These are phyloP conservation scores for Clonostachys solani DNA, from an alignment of 2,329 filamentous ascomycete genomes.

Conservation along the genomic window DNA sequence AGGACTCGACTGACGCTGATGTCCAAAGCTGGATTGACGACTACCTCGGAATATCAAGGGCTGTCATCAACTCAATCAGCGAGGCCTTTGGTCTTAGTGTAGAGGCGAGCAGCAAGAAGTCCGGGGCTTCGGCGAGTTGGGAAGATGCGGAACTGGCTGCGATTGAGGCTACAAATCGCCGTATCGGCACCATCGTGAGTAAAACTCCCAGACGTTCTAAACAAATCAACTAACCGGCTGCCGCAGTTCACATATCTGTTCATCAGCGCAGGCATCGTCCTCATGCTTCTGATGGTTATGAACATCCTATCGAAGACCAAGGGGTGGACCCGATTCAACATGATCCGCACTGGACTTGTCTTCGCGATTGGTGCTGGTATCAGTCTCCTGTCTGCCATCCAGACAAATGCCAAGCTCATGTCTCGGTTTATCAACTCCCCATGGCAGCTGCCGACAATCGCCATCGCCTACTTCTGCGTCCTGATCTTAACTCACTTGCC, in stretches of 20 bases:
- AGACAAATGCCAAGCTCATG: constrained; percentile 7
- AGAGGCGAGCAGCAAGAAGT: not conserved
- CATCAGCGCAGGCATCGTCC: constrained; percentile 14
- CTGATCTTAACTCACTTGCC: constrained; percentile 20
- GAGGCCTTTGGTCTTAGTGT: constrained; percentile 5
- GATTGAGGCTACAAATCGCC: not conserved
- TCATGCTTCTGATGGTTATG: constrained; percentile 23
- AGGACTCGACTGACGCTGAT: not conserved
- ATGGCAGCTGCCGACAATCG: constrained; percentile 26
- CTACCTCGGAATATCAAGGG: constrained; percentile 16
- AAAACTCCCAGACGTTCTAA: constrained; percentile 9
- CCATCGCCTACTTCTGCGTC: constrained; percentile 23
- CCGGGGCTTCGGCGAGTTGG: constrained; percentile 9
- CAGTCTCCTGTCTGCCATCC: constrained; percentile 17
- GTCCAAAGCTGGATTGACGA: constrained; percentile 41
- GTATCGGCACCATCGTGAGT: constrained; percentile 8
- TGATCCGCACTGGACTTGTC: constrained; percentile 20
- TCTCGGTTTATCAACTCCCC: constrained; percentile 14
- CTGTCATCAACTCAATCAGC: constrained; percentile 4
- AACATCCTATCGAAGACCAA: constrained; percentile 20
- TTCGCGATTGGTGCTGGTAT: constrained; percentile 19
- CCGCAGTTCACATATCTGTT: constrained; percentile 26
- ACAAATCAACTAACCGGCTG: too few relatives aligned
- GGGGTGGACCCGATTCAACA: constrained; percentile 22
- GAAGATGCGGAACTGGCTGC: constrained; percentile 7